Conservation (phyloP, 768 basidiomycete genomes). For the Auricularia auricula-judae region DNA sequence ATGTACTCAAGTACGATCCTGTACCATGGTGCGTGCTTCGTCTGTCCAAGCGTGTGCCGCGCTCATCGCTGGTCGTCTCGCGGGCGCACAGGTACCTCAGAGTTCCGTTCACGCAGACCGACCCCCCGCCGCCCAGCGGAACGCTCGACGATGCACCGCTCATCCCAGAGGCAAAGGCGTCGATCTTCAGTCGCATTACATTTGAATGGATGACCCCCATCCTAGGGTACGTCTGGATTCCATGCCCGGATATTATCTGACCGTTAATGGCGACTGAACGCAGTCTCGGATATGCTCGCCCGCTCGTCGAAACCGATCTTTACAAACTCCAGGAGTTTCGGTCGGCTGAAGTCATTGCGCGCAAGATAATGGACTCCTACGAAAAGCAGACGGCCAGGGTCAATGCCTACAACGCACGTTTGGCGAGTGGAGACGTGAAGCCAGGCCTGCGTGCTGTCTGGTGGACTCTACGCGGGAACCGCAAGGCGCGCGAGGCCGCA, state of each 20-base stretch:
- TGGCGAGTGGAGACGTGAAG: constrained; percentile 52
- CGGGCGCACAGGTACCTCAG: constrained; percentile 6
- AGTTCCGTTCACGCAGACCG: constrained; percentile 15
- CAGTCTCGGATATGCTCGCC: constrained; percentile 61
- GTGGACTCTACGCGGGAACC: constrained; percentile 46
- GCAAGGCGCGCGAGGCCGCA: constrained; percentile 42
- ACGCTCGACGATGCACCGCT: constrained; percentile 50
- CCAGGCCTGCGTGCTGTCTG: constrained; percentile 31
- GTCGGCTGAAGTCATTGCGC: constrained; percentile 47
- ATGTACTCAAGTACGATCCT: not conserved
- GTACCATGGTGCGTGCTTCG: not conserved
- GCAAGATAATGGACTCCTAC: constrained; percentile 54
- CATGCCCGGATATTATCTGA: not conserved
- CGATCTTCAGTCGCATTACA: constrained; percentile 44
- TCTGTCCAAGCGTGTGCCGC: not conserved
- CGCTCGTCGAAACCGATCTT: constrained; percentile 70
- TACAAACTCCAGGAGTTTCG: constrained; percentile 64
- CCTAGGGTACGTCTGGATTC: constrained; percentile 23
- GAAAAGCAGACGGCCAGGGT: constrained; percentile 45
- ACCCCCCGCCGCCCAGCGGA: constrained; percentile 31
- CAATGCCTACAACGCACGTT: constrained; percentile 55
- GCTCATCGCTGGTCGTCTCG: not conserved
- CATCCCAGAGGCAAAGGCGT: constrained; percentile 58
- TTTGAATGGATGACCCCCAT: constrained; percentile 72
- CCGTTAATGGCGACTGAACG: not conserved